Evolutionary conservation across 192 early-diverging fungal species (phyloP), one percentile per base, ranked within the genome.

Genomic region (Podila epigama): DNA sequence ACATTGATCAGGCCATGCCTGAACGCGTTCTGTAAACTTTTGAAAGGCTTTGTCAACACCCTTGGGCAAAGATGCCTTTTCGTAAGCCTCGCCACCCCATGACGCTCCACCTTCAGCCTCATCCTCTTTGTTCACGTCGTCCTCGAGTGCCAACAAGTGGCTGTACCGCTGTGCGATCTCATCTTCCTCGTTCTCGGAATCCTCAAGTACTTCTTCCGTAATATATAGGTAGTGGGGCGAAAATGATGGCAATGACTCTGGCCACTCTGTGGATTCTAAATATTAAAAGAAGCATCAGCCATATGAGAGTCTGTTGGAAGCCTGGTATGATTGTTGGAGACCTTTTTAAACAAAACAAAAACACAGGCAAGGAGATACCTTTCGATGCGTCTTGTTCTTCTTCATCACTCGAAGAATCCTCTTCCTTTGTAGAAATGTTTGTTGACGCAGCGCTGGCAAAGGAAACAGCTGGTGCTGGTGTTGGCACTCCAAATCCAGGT

Each of bases 1-100:
- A 52, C 93, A 95, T 69, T 97, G 96, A 50, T 92, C 90, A 3
- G 96, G 93, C 69, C 89, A 90, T 66, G 83, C 79, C 8, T 83
- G 82, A 3, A 94, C 91, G 0, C 87, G 75, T 31, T 89, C 85
- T n/a, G 85, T 83, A 66, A 97, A 97, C 44, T 85, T 85, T 44
- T 93, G 88, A 70, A 97, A 96, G 0, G 91, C 86, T 48, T 90
- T 91, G 63, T 94, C 93, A 12, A 89, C 88, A 34, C 92, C 90
- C 61, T 87, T 88, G 28, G 93, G 91, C 8, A 89, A 70, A 1
- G 70, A 35, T 22, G 84, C 66, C 31, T 91, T 93, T 82, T 97
- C 96, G 69, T 97, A 97, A 5, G 82, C 81, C 56, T 97, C 96
- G 18, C 89, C 92, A 18, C 81, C 79, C 93, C 96, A 97, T 4